Evolutionary conservation across 306 rosid species (phyloP), one percentile per base, ranked within the genome.

Genomic region (Cucumis melo): DNA sequence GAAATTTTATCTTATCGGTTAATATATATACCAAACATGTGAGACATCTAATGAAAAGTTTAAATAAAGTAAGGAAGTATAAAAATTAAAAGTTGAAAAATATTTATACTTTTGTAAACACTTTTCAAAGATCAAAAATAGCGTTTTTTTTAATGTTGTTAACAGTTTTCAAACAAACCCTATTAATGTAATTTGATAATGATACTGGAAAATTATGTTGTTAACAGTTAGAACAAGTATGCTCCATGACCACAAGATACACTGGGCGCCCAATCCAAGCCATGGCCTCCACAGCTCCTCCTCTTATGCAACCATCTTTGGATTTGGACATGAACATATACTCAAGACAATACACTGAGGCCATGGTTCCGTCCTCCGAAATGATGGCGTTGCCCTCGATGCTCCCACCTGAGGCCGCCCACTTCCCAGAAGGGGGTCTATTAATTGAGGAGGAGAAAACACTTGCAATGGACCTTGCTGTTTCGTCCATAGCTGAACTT

Each of bases 321-420:
- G 98, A 94, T 7, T 73, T 94, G 81, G 98, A 91, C 85, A 94
- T 94, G 96, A 85, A 84, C 82, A 91, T 91, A 5, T 94, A 91
- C 82, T 81, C 96, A 10, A 84, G 97, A 82, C 87, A 89, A 77
- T 94, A 86, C 55, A 19, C 78, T 0, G 96, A 91, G 59, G 84
- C 86, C 12, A 82, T 89, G 78, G 65, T 81, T 54, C 62, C 91
- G 0, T 85, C 90, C 74, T 38, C 86, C 0, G 91, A 87, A 23
- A 72, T 59, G 77, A 91, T 91, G 88, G 82, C 90, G 59, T 86
- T 90, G 6, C 82, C 88, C 2, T 90, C 91, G 0, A 86, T 89
- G 92, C 60, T 89, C 56, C 93, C 91, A 0, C 83, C 85, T 0
- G 88, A 85, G n/a, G 41, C 71, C 23, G 80, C 86, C 24, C 87